Evolutionary conservation across 2,329 filamentous ascomycete species (phyloP).

Genomic region (Domatiomyces catenatus): DNA sequence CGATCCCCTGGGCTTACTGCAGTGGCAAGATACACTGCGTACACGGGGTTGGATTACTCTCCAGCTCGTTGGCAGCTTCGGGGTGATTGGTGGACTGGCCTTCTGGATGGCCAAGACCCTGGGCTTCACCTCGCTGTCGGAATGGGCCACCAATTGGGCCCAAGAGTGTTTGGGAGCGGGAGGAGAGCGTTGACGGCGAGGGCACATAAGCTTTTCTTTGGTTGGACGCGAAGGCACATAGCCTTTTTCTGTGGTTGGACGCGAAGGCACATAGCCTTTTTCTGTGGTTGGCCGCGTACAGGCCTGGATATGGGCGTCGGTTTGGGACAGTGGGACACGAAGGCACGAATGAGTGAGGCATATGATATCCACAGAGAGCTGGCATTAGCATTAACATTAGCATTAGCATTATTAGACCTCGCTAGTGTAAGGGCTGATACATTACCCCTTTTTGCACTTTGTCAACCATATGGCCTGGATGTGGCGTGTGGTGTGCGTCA

Average conservation of each 20-base stretch:
- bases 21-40: slow-evolving; percentile 51
- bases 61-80: slow-evolving; percentile 58
- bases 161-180: neutral
- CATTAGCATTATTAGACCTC: too few relatives aligned
- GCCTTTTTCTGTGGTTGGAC: too few relatives aligned
- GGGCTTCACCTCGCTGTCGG: slow-evolving; percentile 20
- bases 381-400: too few relatives aligned
- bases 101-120: slow-evolving; percentile 41
- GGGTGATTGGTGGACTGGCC: slow-evolving; percentile 57
- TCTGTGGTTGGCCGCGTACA: too few relatives aligned
- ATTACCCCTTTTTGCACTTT: neutral
- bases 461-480: neutral
- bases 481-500: neutral
- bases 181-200: neutral
- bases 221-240: too few relatives aligned
- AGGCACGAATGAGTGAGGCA: too few relatives aligned
- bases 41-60: slow-evolving; percentile 51
- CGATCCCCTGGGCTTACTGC: slow-evolving; percentile 66
- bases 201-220: too few relatives aligned
- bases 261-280: too few relatives aligned
- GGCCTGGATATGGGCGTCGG: too few relatives aligned
- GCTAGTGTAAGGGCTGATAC: too few relatives aligned
- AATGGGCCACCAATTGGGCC: slow-evolving; percentile 13
- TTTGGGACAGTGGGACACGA: too few relatives aligned
- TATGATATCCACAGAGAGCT: too few relatives aligned